Conservation (phyloP, 805 yeast genomes). For the Kluyveromyces nonfermentans region DNA sequence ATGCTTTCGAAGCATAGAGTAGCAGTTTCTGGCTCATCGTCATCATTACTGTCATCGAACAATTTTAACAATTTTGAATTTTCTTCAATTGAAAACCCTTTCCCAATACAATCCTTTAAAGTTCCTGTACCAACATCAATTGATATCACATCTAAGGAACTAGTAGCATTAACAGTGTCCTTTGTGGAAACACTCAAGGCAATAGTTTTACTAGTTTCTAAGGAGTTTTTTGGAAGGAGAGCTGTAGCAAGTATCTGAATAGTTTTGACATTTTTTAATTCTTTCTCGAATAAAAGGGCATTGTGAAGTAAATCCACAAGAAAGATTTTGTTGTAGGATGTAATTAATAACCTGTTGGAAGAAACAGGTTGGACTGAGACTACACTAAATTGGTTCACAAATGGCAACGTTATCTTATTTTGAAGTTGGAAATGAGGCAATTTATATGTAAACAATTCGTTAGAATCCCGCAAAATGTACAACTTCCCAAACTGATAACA, state of each 20-base stretch:
- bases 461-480: slow-evolving; percentile 14
- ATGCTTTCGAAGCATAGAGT: slow-evolving; percentile 15
- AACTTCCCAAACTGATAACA: slow-evolving; percentile 24
- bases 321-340: slow-evolving; percentile 21
- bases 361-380: slow-evolving; percentile 23
- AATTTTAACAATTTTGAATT: slow-evolving; percentile 21
- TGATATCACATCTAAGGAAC: slow-evolving; percentile 26
- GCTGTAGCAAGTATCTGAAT: slow-evolving; percentile 22
- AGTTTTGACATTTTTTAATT: slow-evolving; percentile 20
- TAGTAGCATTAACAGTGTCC: slow-evolving; percentile 18
- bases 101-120: slow-evolving; percentile 62
- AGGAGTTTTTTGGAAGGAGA: slow-evolving; percentile 8
- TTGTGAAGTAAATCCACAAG: slow-evolving; percentile 23
- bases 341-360: slow-evolving; percentile 22
- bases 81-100: slow-evolving; percentile 31
- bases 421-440: slow-evolving; percentile 21
- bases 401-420: slow-evolving; percentile 18
- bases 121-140: slow-evolving; percentile 59
- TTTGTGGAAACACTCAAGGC: slow-evolving; percentile 26
- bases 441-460: slow-evolving; percentile 13
- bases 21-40: slow-evolving; percentile 7
- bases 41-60: slow-evolving; percentile 11
- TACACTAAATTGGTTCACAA: slow-evolving; percentile 9
- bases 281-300: slow-evolving; percentile 19
- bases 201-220: slow-evolving; percentile 16